These are phyloP conservation scores for Picochlorum sp. DNA, from an alignment of 139 green algal species.

Conservation along the genomic window DNA sequence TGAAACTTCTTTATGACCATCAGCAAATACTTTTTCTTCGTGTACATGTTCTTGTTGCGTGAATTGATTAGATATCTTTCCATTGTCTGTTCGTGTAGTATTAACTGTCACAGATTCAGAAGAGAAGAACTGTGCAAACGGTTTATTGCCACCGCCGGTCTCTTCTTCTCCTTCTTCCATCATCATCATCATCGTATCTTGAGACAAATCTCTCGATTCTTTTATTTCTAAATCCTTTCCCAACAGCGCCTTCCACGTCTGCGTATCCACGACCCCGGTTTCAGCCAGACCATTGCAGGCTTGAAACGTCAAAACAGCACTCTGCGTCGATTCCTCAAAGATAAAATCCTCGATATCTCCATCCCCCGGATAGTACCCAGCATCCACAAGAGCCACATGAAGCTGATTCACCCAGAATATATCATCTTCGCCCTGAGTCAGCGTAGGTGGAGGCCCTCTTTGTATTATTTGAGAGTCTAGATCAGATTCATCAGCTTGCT, in stretches of 20 bases:
- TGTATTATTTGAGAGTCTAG: not conserved
- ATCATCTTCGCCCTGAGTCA: conserved; percentile 57
- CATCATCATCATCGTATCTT: not conserved
- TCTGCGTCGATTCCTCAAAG: conserved; percentile 30
- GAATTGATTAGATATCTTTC: not conserved
- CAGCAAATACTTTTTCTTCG: not conserved
- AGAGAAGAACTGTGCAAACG: conserved; percentile 7
- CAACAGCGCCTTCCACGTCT: conserved; percentile 54
- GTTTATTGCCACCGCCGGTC: not conserved
- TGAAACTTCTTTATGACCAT: not conserved
- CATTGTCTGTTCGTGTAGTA: not conserved
- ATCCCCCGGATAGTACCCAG: conserved; percentile 53
- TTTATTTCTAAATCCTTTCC: conserved; percentile 11
- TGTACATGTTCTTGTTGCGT: not conserved
- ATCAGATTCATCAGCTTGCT: not conserved
- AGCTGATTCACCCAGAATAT: conserved; percentile 67
- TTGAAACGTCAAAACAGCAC: conserved; percentile 40
- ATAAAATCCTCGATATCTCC: conserved; percentile 54
- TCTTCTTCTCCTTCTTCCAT: not conserved
- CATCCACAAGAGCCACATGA: conserved; percentile 27
- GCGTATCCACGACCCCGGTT: conserved; percentile 49
- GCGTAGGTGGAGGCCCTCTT: conserved; percentile 32
- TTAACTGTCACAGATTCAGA: not conserved
- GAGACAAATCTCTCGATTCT: conserved; percentile 1
- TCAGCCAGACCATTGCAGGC: conserved; percentile 47